A percentile compares a stretch with the other conserved stretches of the same genome.
phyloP scores from a whole-genome alignment of 306 rosid genomes.

The Clitoria ternatea region DNA sequence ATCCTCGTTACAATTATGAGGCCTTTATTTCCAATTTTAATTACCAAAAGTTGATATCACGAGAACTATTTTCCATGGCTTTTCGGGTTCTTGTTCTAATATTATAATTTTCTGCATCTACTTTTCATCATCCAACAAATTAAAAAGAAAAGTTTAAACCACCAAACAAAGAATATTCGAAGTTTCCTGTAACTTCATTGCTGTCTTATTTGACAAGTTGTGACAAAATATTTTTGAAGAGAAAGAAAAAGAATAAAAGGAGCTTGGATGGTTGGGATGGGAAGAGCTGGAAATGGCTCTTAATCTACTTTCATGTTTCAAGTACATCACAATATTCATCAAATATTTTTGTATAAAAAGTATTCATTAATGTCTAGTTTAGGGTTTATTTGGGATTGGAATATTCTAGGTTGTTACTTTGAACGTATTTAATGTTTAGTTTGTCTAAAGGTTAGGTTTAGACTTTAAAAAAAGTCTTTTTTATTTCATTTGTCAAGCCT shows the following conservation, averaged over 20 bases:
- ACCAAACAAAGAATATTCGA: background rate
- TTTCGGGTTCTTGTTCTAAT: background rate
- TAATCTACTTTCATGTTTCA: background rate
- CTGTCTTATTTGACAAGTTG: background rate
- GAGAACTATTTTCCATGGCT: background rate
- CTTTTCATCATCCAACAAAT: constrained; percentile 7
- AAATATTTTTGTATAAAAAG: no score
- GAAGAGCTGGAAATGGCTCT: background rate
- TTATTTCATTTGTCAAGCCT: no score
- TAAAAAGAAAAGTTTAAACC: background rate
- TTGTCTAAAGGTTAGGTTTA: no score
- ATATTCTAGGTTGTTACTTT: no score
- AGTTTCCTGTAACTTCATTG: background rate
- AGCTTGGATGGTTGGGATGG: background rate
- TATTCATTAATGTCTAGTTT: no score
- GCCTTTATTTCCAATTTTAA: background rate
- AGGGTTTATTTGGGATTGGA: no score
- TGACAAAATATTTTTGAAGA: background rate
- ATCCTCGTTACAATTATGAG: constrained; percentile 18
- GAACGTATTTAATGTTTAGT: no score
- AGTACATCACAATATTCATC: background rate
- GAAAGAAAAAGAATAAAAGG: background rate
- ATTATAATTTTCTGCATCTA: background rate
- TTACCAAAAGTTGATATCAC: background rate
- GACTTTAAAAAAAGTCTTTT: no score